Conservation (phyloP, 305 asterid species). For the Lippia alba region DNA sequence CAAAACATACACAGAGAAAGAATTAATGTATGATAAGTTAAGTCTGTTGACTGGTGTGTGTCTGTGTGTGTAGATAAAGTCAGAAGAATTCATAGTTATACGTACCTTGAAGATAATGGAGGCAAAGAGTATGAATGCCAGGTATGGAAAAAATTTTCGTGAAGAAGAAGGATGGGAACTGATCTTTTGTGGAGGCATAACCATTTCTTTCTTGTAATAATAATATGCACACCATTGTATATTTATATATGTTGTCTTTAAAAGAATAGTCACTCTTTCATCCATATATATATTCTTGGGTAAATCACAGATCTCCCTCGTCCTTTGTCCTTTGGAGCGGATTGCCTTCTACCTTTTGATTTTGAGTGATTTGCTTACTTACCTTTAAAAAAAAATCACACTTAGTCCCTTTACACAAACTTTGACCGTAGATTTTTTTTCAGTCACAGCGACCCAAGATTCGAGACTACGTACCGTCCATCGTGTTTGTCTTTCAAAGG, state of each 20-base stretch:
- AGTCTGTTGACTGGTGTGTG: background rate
- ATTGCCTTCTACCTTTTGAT: too few relatives aligned
- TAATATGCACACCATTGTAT: background rate
- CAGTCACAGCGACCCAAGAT: too few relatives aligned
- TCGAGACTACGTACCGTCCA: too few relatives aligned
- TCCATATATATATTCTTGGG: too few relatives aligned
- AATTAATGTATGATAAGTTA: background rate
- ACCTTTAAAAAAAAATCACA: too few relatives aligned
- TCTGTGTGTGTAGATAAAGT: too few relatives aligned
- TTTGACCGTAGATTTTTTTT: too few relatives aligned
- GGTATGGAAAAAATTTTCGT: slow-evolving; percentile 58
- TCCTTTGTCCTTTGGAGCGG: too few relatives aligned
- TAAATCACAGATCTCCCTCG: too few relatives aligned
- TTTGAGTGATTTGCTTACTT: too few relatives aligned
- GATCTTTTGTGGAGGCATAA: slow-evolving; percentile 27
- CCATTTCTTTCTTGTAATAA: slow-evolving; percentile 3
- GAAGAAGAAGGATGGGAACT: slow-evolving; percentile 48
- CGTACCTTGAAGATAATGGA: slow-evolving; percentile 76
- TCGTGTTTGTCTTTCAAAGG: too few relatives aligned
- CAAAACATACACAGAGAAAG: background rate
- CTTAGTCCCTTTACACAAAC: too few relatives aligned
- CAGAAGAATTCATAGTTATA: background rate
- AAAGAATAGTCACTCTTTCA: background rate
- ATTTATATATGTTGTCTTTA: background rate
- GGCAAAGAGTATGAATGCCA: slow-evolving; percentile 56